Conservation (phyloP, 345 rosid genomes). For the Salix arbutifolia region DNA sequence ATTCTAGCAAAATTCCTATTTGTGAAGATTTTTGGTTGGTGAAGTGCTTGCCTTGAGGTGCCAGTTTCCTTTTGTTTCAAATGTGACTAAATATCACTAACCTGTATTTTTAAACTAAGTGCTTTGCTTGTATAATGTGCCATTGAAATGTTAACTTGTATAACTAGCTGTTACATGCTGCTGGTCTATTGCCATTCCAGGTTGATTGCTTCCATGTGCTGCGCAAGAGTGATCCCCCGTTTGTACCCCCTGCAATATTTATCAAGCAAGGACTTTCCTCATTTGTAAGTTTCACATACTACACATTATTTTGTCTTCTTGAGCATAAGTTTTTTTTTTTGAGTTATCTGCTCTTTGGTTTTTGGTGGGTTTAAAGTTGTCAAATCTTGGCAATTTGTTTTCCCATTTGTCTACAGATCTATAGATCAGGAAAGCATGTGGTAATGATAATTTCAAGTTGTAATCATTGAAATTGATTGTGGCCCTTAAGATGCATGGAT, state of each 20-base stretch:
- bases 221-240: constrained; percentile 93
- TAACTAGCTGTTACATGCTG: background rate
- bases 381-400: background rate
- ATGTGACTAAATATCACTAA: background rate
- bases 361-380: background rate
- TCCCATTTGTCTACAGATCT: background rate
- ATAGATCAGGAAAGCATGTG: background rate
- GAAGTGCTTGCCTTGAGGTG: background rate
- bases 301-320: background rate
- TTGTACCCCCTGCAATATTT: constrained; percentile 69
- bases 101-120: background rate
- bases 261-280: constrained; percentile 90
- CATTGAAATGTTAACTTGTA: background rate
- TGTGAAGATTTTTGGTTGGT: background rate
- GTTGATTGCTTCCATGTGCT: constrained; percentile 98
- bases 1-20: background rate
- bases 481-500: background rate
- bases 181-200: constrained; percentile 36
- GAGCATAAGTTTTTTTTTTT: constrained; percentile 1
- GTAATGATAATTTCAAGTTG: background rate
- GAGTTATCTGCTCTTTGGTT: background rate
- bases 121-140: background rate
- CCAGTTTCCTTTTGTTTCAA: background rate
- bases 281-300: constrained; percentile 55
- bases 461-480: background rate